Conservation (phyloP, 192 early-diverging fungal genomes). For the Coemansia sp. region DNA sequence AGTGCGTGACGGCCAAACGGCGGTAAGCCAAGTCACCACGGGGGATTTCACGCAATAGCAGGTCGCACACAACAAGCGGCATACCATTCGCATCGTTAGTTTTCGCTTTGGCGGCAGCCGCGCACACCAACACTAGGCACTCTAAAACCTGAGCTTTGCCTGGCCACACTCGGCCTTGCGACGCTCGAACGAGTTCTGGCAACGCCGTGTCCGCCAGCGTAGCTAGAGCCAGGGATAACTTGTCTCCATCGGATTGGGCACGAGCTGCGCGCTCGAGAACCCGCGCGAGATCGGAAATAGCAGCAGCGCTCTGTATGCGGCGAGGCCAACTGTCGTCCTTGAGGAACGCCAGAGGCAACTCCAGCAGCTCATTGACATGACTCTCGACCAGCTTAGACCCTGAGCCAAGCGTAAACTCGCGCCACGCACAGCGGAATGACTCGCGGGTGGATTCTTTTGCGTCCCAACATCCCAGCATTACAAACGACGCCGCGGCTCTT, state of each 20-base stretch:
- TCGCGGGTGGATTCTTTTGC: slow-evolving; percentile 7
- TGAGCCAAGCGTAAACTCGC: slow-evolving; percentile 27
- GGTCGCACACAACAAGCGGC: slow-evolving; percentile 15
- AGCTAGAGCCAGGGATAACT: neutral
- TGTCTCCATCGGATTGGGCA: neutral
- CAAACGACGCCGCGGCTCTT: slow-evolving; percentile 26
- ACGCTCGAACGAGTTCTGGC: slow-evolving; percentile 20
- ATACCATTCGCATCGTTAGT: neutral
- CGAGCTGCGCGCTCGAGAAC: slow-evolving; percentile 29
- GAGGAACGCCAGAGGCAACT: slow-evolving; percentile 19
- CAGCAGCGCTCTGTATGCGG: slow-evolving; percentile 38
- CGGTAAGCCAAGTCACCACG: slow-evolving; percentile 28
- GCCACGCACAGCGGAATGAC: slow-evolving; percentile 41
- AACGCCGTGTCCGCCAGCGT: slow-evolving; percentile 19
- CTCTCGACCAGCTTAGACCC: slow-evolving; percentile 18
- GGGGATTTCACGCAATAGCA: slow-evolving; percentile 29
- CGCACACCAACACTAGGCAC: slow-evolving; percentile 31
- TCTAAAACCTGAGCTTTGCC: slow-evolving; percentile 45
- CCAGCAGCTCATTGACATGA: slow-evolving; percentile 20
- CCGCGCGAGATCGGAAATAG: slow-evolving; percentile 20
- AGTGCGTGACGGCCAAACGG: slow-evolving; percentile 22
- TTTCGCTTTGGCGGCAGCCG: neutral
- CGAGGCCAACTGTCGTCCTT: slow-evolving; percentile 30
- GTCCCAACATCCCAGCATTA: slow-evolving; percentile 32
- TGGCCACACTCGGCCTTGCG: slow-evolving; percentile 39